Percentiles rank a stretch among this genome's conserved stretches.
These are phyloP conservation scores for Aspergillus panamensis DNA, from an alignment of 495 filamentous ascomycete species.

Conservation along the genomic window DNA sequence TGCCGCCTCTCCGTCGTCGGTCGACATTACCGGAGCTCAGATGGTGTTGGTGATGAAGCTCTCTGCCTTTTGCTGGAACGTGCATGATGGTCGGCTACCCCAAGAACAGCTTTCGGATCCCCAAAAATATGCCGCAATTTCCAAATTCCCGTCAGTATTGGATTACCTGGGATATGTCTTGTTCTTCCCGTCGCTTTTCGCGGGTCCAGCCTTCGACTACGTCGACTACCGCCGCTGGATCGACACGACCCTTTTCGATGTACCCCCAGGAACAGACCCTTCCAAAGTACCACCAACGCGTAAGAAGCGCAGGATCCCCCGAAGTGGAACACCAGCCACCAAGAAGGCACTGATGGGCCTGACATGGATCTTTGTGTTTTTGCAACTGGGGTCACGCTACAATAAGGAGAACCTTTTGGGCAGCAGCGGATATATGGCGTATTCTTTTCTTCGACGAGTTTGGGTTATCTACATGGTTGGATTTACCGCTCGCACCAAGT, in stretches of 20 bases:
- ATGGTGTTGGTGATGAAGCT: conserved; percentile 99
- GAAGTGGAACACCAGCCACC: conserved; percentile 81
- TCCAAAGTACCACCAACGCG: conserved; percentile 77
- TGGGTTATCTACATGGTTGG: conserved; percentile 78
- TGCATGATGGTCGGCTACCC: conserved; percentile 81
- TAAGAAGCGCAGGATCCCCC: conserved; percentile 91
- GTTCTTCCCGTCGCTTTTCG: conserved; percentile 89
- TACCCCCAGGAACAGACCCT: conserved; percentile 73
- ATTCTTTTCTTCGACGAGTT: conserved; percentile 66
- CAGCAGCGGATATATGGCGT: conserved; percentile 57
- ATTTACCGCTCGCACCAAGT: conserved; percentile 78
- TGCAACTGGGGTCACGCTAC: conserved; percentile 69
- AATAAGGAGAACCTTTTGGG: conserved; percentile 54
- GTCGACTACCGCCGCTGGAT: conserved; percentile 90
- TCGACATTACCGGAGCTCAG: conserved; percentile 94
- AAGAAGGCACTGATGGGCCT: conserved; percentile 70
- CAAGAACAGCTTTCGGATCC: conserved; percentile 75
- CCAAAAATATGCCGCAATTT: conserved; percentile 78
- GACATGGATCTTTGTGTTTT: conserved; percentile 73
- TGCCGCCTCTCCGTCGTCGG: conserved; percentile 53
- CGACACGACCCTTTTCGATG: conserved; percentile 88
- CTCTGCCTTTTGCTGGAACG: conserved; percentile 95
- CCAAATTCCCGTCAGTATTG: conserved; percentile 64
- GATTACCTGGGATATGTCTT: conserved; percentile 88
- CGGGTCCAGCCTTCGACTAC: conserved; percentile 89